phyloP scores from a whole-genome alignment of 2,329 filamentous ascomycete species.

The Phyllosticta capitalensis region DNA sequence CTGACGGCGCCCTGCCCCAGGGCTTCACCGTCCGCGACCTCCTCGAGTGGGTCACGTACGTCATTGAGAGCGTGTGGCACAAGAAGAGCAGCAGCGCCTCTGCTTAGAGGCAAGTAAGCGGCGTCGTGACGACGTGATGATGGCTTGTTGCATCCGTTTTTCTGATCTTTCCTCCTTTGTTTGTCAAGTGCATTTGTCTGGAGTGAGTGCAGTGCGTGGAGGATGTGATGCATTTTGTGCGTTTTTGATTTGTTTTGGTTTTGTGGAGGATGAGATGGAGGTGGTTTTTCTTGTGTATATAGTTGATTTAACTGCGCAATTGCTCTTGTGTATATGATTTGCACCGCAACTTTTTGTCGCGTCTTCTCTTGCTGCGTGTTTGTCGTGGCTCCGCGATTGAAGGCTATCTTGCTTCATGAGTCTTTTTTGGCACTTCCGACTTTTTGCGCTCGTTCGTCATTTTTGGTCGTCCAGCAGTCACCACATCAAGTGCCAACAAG shows the following conservation, averaged over 20 bases:
- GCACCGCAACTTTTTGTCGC: no score
- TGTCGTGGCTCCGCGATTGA: no score
- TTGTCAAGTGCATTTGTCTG: neutral
- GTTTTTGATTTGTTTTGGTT: neutral
- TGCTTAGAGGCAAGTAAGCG: neutral
- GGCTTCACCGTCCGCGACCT: neutral
- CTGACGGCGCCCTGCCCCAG: neutral
- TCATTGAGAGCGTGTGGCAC: neutral
- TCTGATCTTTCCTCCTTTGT: neutral
- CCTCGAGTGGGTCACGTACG: slow-evolving; percentile 4
- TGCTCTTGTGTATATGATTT: no score
- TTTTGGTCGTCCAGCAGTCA: no score
- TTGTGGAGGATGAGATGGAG: neutral
- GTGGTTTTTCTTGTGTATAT: neutral
- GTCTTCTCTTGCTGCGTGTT: no score
- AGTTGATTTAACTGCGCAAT: no score
- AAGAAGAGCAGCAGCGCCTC: neutral
- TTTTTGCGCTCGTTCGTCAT: no score
- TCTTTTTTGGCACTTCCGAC: no score
- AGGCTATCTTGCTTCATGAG: no score
- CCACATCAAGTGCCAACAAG: no score
- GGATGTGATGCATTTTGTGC: neutral
- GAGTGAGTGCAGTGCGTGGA: neutral
- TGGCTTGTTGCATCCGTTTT: neutral
- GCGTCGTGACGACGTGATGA: neutral